Base-by-base conservation (phyloP, 371 early-diverging fungal species). In the Apophysomyces elegans region DNA sequence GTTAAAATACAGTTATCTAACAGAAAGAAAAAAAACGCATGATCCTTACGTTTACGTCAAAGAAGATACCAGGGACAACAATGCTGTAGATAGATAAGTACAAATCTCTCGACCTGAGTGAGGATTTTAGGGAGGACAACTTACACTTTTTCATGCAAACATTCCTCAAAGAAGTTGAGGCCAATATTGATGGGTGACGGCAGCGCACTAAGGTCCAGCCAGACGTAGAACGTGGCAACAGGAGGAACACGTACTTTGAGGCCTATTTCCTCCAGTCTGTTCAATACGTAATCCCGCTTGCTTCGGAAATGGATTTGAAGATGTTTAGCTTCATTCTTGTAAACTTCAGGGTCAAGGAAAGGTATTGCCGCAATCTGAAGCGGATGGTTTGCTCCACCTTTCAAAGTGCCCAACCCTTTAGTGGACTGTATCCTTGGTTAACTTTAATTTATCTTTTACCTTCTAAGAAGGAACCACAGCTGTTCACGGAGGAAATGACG, bases 41-140 rank as follows among this genome's bases (percentile, higher is more conserved):
- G 39, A 36, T 47, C 61, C 74, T 71, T 73, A 76, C 77, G 37
- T 84, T 84, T 45, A 84, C 75, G 66, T 84, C 84, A 59, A 84
- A 84, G 71, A 80, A 80, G 45, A 81, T 78, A 45, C 79, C 81
- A n/a, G 81, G 81, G 35, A 81, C 83, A n/a, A 78, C 65, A 59
- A 70, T 73, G 16, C 73, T 72, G 61, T 57, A 26, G 39, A 59
- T 41, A 26, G 32, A 43, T 45, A 61, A 32, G 44, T 18, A 9
- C 9, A 5, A 32, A 26, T 39, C n/a, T 32, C 35, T 18, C 7
- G 2, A 26, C 32, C 26, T 26, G 26, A 26, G 26, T 21, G 32
- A 26, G 32, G 32, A 26, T 26, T 54, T 63, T 66, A 58, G 7
- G 12, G 41, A 41, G 11, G 46, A 21, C 36, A n/a, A 46, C 56